Conservation (phyloP, 306 rosid genomes). For the Morella rubra region DNA sequence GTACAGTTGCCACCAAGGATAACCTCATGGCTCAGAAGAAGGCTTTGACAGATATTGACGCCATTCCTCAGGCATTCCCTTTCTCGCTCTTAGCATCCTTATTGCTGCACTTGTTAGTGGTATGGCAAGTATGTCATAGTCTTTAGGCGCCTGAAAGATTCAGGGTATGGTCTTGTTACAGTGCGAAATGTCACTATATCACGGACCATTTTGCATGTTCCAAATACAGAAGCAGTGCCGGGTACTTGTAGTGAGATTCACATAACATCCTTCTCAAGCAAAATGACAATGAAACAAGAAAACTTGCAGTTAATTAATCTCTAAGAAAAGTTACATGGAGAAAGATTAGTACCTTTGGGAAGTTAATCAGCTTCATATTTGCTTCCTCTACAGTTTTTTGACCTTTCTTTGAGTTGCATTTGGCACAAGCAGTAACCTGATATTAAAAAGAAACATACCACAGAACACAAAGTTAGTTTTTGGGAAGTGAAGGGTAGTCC, state of each 20-base stretch:
- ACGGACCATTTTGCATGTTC: no score
- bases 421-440: conserved; percentile 85
- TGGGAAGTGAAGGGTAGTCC: neutral
- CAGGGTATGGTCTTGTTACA: conserved; percentile 17
- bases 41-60: conserved; percentile 73
- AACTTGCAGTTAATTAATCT: neutral
- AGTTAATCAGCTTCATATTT: conserved; percentile 73
- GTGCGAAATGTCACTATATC: neutral
- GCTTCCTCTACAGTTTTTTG: conserved; percentile 76
- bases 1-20: conserved; percentile 17
- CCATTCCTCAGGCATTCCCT: conserved; percentile 94
- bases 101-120: conserved; percentile 86
- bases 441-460: conserved; percentile 28
- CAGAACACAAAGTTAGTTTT: conserved; percentile 10
- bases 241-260: neutral
- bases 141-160: conserved; percentile 78
- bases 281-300: conserved; percentile 15
- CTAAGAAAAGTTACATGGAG: neutral
- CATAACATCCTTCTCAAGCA: neutral
- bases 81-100: conserved; percentile 60
- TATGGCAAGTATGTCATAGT: conserved; percentile 85
- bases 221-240: neutral
- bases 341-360: conserved; percentile 68
- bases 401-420: conserved; percentile 92
- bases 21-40: conserved; percentile 38